A percentile compares a stretch with the other conserved stretches of the same genome.
phyloP scores from a whole-genome alignment of 441 rosid genomes.

The Adansonia rubrostipa region DNA sequence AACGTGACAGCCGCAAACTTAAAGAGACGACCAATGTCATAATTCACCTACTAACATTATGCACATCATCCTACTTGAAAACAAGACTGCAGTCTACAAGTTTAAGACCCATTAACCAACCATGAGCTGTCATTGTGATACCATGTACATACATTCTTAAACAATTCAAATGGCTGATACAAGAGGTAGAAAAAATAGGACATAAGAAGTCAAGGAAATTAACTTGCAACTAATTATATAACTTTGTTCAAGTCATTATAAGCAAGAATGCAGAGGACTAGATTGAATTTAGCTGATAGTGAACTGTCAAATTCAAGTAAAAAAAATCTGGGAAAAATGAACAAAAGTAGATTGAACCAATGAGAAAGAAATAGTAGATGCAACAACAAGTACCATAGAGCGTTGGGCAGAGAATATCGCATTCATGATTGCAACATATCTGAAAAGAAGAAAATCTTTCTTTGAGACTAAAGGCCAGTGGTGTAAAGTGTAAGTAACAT shows the following conservation, averaged over 20 bases:
- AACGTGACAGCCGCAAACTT: neutral
- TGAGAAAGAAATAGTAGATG: constrained; percentile 21
- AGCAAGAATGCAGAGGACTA: constrained; percentile 9
- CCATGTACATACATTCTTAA: neutral
- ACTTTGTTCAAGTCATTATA: neutral
- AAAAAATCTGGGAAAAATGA: neutral
- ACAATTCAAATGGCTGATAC: neutral
- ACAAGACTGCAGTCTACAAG: neutral
- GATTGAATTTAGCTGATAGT: neutral
- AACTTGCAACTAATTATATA: constrained; percentile 10
- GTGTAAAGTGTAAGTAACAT: constrained; percentile 15
- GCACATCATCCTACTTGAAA: constrained; percentile 1
- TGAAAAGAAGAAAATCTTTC: constrained; percentile 38
- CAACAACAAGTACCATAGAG: constrained; percentile 61
- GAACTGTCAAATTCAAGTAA: neutral
- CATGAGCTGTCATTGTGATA: neutral
- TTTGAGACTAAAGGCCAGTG: constrained; percentile 31
- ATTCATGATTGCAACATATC: constrained; percentile 98
- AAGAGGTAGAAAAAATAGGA: neutral
- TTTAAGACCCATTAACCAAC: neutral
- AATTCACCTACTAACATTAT: neutral
- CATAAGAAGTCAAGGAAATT: neutral
- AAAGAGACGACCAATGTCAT: neutral
- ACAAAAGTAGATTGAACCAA: neutral
- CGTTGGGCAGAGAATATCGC: constrained; percentile 96